These are phyloP conservation scores for Torrubiella hemipterigena DNA, from an alignment of 2,329 filamentous ascomycete genomes.

Conservation along the genomic window DNA sequence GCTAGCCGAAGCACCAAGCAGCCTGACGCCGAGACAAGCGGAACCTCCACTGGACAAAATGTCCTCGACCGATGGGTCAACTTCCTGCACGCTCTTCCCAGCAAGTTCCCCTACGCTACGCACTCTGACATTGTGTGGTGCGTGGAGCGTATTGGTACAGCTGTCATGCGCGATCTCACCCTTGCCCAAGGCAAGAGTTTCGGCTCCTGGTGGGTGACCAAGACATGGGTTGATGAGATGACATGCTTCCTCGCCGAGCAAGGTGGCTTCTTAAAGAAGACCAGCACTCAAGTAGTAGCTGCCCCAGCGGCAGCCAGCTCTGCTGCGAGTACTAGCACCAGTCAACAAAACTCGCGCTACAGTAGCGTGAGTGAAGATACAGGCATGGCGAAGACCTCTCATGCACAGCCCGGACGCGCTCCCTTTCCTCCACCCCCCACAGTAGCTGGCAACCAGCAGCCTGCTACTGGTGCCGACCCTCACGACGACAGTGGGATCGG, in stretches of 20 bases:
- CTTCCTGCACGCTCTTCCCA: constrained; percentile 57
- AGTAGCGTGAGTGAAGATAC: constrained; percentile 34
- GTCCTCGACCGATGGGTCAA: constrained; percentile 69
- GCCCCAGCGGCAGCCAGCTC: constrained; percentile 20
- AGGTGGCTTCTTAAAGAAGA: constrained; percentile 70
- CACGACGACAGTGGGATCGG: constrained; percentile 69
- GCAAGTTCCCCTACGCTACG: constrained; percentile 61
- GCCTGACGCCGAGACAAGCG: constrained; percentile 13
- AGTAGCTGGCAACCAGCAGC: constrained; percentile 18
- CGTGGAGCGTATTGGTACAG: constrained; percentile 63
- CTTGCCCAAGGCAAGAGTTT: constrained; percentile 69
- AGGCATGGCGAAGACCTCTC: constrained; percentile 29
- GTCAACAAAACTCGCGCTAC: constrained; percentile 23
- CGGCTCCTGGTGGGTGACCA: constrained; percentile 89
- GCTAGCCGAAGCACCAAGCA: constrained; percentile 32
- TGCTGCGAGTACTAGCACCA: constrained; percentile 21
- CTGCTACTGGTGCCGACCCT: constrained; percentile 27
- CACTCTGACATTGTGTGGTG: constrained; percentile 65
- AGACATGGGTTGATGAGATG: constrained; percentile 95
- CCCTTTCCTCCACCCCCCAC: constrained; percentile 34
- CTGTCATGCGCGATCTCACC: constrained; percentile 71
- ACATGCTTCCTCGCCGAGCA: constrained; percentile 79
- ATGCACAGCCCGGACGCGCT: constrained; percentile 35
- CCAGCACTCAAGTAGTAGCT: constrained; percentile 21
- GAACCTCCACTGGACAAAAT: constrained; percentile 38